phyloP scores from a whole-genome alignment of 257 asterid genomes.

The Osmanthus fragrans region DNA sequence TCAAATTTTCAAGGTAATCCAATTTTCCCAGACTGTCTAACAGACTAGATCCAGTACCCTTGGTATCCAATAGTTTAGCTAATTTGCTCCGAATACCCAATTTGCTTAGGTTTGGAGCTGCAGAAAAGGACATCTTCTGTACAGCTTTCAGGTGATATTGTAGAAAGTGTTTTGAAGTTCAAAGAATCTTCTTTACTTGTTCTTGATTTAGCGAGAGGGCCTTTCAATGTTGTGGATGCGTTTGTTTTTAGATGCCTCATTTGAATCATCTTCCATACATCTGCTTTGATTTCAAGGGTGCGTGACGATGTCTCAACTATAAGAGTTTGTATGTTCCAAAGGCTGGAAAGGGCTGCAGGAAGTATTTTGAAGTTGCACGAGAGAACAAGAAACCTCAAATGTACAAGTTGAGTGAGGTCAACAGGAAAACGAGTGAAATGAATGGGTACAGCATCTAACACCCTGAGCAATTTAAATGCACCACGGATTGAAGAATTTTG shows the following conservation, averaged over 20 bases:
- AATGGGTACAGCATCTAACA: slow-evolving; percentile 19
- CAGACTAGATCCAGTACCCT: too few relatives aligned
- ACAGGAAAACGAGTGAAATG: slow-evolving; percentile 15
- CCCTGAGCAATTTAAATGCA: slow-evolving; percentile 22
- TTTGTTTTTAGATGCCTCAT: slow-evolving; percentile 23
- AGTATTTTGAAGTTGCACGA: slow-evolving; percentile 7
- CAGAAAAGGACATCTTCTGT: not conserved
- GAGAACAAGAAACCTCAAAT: slow-evolving; percentile 23
- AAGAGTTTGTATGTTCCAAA: slow-evolving; percentile 30
- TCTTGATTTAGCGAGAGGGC: not conserved
- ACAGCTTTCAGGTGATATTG: slow-evolving; percentile 9
- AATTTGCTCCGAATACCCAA: too few relatives aligned
- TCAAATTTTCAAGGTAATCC: too few relatives aligned
- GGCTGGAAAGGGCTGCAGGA: slow-evolving; percentile 10
- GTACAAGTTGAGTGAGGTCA: slow-evolving; percentile 15
- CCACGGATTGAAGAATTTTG: slow-evolving; percentile 4
- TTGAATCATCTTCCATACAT: slow-evolving; percentile 28
- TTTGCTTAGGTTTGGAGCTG: too few relatives aligned
- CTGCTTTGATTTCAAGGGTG: not conserved
- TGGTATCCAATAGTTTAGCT: too few relatives aligned
- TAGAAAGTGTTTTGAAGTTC: slow-evolving; percentile 26
- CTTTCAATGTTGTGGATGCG: not conserved
- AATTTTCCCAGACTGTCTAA: too few relatives aligned
- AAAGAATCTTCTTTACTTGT: not conserved
- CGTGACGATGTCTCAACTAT: not conserved